Evolutionary conservation across 2,329 filamentous ascomycete species (phyloP).

Genomic region (Paracamarosporium sp.): DNA sequence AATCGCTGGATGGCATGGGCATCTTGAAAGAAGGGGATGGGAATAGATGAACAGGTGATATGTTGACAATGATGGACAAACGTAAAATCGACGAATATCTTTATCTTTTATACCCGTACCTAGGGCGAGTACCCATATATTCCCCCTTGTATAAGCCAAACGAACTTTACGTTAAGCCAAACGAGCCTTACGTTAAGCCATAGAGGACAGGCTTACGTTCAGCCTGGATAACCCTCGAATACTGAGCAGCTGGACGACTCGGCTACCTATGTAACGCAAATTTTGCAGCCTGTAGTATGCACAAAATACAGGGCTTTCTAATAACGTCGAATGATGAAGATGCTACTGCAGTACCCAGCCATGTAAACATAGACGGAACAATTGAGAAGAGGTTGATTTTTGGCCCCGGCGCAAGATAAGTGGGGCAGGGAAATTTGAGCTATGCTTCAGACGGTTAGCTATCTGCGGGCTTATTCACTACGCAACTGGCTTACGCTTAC

Average conservation of each 20-base stretch:
- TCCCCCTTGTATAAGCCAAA: not conserved
- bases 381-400: too few species aligned
- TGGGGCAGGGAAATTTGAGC: not conserved
- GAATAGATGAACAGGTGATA: not conserved
- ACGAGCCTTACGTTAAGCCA: not conserved
- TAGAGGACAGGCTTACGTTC: too few species aligned
- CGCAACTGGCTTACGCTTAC: not conserved
- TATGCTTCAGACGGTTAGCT: not conserved
- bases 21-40: not conserved
- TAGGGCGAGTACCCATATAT: too few species aligned
- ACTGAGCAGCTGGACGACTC: too few species aligned
- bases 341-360: too few species aligned
- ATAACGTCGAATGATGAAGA: too few species aligned
- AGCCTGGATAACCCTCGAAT: too few species aligned
- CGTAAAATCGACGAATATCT: not conserved
- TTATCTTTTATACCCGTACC: not conserved
- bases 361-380: too few species aligned
- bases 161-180: not conserved
- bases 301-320: too few species aligned
- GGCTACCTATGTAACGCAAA: too few species aligned
- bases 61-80: not conserved
- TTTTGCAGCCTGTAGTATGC: too few species aligned
- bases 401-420: not conserved
- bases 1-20: conserved; percentile 1
- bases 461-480: not conserved